Evolutionary conservation across 169 alveolate genomes (phyloP), one percentile per base, ranked within the genome.

Genomic region (Sarcocystis neurona): DNA sequence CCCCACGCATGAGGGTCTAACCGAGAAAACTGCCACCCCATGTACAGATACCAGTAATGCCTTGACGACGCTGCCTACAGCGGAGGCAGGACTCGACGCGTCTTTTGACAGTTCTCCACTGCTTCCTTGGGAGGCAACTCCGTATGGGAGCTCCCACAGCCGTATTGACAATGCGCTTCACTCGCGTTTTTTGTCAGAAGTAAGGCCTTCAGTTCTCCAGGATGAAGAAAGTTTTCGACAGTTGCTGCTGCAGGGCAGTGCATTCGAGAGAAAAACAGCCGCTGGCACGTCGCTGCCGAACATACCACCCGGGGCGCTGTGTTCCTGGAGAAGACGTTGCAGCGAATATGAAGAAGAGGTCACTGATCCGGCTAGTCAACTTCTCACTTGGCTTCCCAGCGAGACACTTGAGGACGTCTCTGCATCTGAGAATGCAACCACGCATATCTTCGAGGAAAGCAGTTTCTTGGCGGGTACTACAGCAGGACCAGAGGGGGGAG

Each of bases 21-120:
- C 75, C 8, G 75, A 6, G 5, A n/a, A n/a, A 27, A 37, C 75
- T 6, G 75, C 75, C 15, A 37, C 32, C 12, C 12, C 75, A 63
- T 12, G 37, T 15, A 37, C 75, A 12, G 75, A n/a, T 10, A 37
- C 32, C 32, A 37, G 37, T 27, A 5, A n/a, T 15, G 75, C 75
- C 5, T 8, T 37, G 10, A 37, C 75, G 41, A 5, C 75, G 32
- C 37, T 37, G 30, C 41, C 12, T 5, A 63, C 43, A n/a, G 50
- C 79, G 47, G 79, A 15, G 39, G 48, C 79, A 70, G 79, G 53
- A 37, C 10, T n/a, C 18, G 47, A 70, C 79, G 43, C 50, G n/a
- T 8, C n/a, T n/a, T n/a, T n/a, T n/a, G n/a, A n/a, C n/a, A n/a
- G n/a, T n/a, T n/a, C n/a, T n/a, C n/a, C n/a, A n/a, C n/a, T n/a